Conservation (phyloP, 192 early-diverging fungal species). For the Mortierella hygrophila region DNA sequence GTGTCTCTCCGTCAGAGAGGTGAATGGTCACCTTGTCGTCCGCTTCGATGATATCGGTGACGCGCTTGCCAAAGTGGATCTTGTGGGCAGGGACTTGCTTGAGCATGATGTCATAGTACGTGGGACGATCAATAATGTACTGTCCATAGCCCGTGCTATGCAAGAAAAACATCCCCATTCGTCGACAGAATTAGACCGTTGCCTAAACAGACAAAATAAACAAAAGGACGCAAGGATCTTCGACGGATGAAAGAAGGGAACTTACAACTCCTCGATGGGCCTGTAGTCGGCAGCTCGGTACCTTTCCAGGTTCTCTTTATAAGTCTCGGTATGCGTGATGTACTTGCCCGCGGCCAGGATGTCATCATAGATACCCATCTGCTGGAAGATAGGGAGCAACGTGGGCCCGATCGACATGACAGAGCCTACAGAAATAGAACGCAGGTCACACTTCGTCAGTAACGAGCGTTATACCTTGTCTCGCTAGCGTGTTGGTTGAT, state of each 20-base stretch:
- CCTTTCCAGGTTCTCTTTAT: background rate
- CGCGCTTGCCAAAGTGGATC: slow-evolving; percentile 32
- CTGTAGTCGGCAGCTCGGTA: background rate
- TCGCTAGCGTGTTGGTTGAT: no score
- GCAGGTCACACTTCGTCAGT: no score
- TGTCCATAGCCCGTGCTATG: slow-evolving; percentile 3
- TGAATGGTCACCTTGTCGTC: slow-evolving; percentile 31
- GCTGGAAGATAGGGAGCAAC: background rate
- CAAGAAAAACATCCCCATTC: background rate
- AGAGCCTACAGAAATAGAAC: background rate
- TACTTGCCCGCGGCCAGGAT: background rate
- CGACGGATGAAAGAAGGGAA: no score
- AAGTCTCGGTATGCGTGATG: background rate
- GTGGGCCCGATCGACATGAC: background rate
- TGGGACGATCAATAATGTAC: slow-evolving; percentile 5
- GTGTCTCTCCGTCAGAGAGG: slow-evolving; percentile 10
- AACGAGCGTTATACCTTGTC: no score
- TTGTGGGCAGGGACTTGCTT: slow-evolving; percentile 5
- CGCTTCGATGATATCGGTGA: background rate
- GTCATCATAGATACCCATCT: slow-evolving; percentile 16
- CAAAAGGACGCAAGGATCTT: background rate
- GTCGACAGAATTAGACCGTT: background rate
- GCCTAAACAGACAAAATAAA: background rate
- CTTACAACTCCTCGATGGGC: background rate
- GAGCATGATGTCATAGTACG: slow-evolving; percentile 9